Percentiles rank a stretch among this genome's conserved stretches.
Evolutionary conservation across 2,329 filamentous ascomycete species (phyloP).

Genomic region (Eurotiales sp.): DNA sequence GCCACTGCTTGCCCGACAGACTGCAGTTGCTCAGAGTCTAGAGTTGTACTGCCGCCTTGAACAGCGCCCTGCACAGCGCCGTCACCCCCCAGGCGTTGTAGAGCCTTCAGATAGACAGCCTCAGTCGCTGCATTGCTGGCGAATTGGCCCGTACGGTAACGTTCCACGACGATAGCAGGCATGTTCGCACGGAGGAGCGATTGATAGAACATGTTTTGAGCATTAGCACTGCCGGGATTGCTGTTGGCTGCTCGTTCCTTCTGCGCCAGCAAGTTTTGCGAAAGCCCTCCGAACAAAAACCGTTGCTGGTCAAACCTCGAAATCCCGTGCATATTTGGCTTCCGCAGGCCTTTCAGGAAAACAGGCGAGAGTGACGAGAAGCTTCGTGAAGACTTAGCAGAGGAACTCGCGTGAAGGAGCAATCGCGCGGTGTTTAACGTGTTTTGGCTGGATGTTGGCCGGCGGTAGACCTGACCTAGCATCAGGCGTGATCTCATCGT

Average conservation of each 20-base stretch:
- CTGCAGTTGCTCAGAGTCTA: slow-evolving; percentile 64
- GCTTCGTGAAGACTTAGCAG: slow-evolving; percentile 23
- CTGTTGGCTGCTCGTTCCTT: slow-evolving; percentile 90
- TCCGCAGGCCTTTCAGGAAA: slow-evolving; percentile 24
- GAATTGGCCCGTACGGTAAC: slow-evolving; percentile 82
- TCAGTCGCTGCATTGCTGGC: slow-evolving; percentile 76
- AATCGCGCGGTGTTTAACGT: slow-evolving; percentile 17
- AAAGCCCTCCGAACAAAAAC: slow-evolving; percentile 37
- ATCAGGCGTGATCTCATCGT: slow-evolving; percentile 24
- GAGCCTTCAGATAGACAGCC: slow-evolving; percentile 71
- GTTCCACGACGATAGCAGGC: slow-evolving; percentile 86
- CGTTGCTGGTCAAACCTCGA: slow-evolving; percentile 33
- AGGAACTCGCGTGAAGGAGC: slow-evolving; percentile 17
- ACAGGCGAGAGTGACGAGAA: slow-evolving; percentile 32
- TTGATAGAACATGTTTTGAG: slow-evolving; percentile 92
- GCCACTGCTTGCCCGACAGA: slow-evolving; percentile 79
- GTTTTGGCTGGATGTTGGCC: slow-evolving; percentile 14
- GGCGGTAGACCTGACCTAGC: slow-evolving; percentile 18
- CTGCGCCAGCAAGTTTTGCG: slow-evolving; percentile 67
- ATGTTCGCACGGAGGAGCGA: slow-evolving; percentile 86
- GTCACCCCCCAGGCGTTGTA: slow-evolving; percentile 57
- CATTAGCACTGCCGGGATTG: slow-evolving; percentile 79
- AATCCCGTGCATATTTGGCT: slow-evolving; percentile 21
- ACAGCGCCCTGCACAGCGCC: slow-evolving; percentile 24
- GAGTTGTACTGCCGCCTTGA: slow-evolving; percentile 24